A percentile compares a stretch with the other conserved stretches of the same genome.
These are phyloP conservation scores for Domatiomyces globalis DNA, from an alignment of 2,329 filamentous ascomycete genomes.

Conservation along the genomic window DNA sequence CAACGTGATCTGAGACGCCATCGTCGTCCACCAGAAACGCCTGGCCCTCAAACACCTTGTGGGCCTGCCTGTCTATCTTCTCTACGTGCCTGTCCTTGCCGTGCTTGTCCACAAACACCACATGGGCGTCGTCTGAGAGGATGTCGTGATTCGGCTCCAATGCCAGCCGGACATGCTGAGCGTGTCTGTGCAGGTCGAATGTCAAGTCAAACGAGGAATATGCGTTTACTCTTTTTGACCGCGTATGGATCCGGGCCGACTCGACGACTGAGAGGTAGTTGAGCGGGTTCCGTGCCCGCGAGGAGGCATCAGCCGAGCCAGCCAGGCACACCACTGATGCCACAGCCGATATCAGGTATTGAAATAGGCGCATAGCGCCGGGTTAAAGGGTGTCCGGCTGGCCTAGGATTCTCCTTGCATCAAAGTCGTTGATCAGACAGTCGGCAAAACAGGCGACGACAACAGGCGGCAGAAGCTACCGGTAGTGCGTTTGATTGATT, in stretches of 20 bases:
- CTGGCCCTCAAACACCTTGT: conserved; percentile 73
- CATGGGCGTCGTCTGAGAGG: conserved; percentile 57
- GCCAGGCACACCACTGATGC: conserved; percentile 6
- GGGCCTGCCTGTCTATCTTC: conserved; percentile 53
- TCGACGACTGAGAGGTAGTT: conserved; percentile 59
- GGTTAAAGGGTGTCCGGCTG: neutral
- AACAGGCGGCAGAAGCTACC: too few relatives aligned
- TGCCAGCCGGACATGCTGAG: conserved; percentile 59
- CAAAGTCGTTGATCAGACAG: neutral
- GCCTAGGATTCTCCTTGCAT: neutral
- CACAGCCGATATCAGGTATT: conserved; percentile 6
- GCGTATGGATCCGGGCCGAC: conserved; percentile 61
- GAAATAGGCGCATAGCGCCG: conserved; percentile 17
- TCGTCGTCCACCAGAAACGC: conserved; percentile 53
- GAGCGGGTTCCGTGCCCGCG: conserved; percentile 61
- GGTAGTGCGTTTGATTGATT: too few relatives aligned
- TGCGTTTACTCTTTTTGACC: conserved; percentile 64
- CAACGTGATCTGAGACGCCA: conserved; percentile 61
- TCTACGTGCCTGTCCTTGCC: conserved; percentile 56
- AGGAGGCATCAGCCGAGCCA: conserved; percentile 40
- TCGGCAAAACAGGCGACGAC: too few relatives aligned
- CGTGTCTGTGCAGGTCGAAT: conserved; percentile 56
- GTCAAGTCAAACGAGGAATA: conserved; percentile 72
- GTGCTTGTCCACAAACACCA: conserved; percentile 58
- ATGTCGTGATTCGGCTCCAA: conserved; percentile 88